Evolutionary conservation across 345 rosid species (phyloP), one percentile per base, ranked within the genome.

Genomic region (Brassica cretica): DNA sequence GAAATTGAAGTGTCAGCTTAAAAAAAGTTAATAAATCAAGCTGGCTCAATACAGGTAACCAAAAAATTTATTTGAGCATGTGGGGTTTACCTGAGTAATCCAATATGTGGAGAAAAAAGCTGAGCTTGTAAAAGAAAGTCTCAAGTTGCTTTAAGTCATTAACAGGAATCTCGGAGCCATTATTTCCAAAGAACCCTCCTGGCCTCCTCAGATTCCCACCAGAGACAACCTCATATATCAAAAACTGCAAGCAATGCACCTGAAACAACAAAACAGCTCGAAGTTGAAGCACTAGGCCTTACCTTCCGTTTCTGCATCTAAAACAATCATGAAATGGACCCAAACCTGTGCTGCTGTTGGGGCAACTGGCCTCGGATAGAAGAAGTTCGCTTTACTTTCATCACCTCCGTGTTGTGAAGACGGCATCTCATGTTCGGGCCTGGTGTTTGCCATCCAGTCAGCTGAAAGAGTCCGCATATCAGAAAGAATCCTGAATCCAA

Each of bases 391-490:
- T 79, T 76, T 86, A 80, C 94, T 90, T 78, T 91, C 96, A 53
- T 93, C 99, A 74, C 87, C 88, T 78, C 96, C 93, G 71, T 83
- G 91, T 67, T 86, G 91, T 60, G 84, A 75, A 71, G 93, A 84
- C 30, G 89, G 98, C 80, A 85, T 77, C 37, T 94, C 97, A 56
- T 88, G 74, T 75, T 93, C 98, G 8, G 97, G 83, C 86, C 85
- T 91, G 30, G 93, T 90, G 78, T 93, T 95, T 81, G 99, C 98
- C 99, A 95, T 93, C 99, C 99, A 95, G 82, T 95, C 99, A 32
- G 99, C 99, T 41, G 99, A 93, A 80, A 95, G 98, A 63, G 99
- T 95, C 84, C 99, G 88, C 99, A 95, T 93, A 85, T 95, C 99
- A 51, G 98, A 95, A 78, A 95, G 97, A 81, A 95, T 93, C 97